Base-by-base conservation (phyloP, 1,284 basidiomycete species). In the Amylostereum chailletii region DNA sequence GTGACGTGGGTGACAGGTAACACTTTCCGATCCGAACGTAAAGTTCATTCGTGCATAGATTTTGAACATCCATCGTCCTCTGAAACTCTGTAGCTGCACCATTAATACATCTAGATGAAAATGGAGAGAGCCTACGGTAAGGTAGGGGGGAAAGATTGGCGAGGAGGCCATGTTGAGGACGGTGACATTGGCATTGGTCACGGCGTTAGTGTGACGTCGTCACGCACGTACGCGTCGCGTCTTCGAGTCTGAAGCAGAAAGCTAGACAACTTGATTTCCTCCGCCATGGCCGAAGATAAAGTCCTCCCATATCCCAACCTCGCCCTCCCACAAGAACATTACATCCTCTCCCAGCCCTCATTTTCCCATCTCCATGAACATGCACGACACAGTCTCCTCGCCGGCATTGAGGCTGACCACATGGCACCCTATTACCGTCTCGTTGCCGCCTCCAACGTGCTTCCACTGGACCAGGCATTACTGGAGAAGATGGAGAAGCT, bases 271-370 rank as follows among this genome's bases (percentile, higher is more conserved):
- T 43, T 47, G 37, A 36, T 45, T 38, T 51, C 47, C 10, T 57
- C 48, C 43, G 61, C 55, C 57, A 93, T 93, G 90, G 77, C 88
- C 47, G 90, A 93, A 69, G 91, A 94, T 58, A 71, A 81, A 30
- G 81, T 91, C 2, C 75, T 90, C 33, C 90, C 90, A 0, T 87
- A 89, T 56, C 93, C 93, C 9, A 93, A 95, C 63, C 80, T 94
- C 50, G 71, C 75, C 26, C 77, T 94, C 27, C 76, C 90, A 1
- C 87, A 93, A 60, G 77, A 85, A 59, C 71, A 86, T 30, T 94
- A 90, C 60, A 77, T 81, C 29, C 74, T 95, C 4, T 77, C 79
- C 5, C 80, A 79, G 29, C 71, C 80, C 0, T 70, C 74, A 2
- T 71, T 93, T 36, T 64, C 70, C 0, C 71, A 79, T 45, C 71